Base-by-base conservation (phyloP, 176 grass and related monocot genomes). In the Oryza glaberrima region DNA sequence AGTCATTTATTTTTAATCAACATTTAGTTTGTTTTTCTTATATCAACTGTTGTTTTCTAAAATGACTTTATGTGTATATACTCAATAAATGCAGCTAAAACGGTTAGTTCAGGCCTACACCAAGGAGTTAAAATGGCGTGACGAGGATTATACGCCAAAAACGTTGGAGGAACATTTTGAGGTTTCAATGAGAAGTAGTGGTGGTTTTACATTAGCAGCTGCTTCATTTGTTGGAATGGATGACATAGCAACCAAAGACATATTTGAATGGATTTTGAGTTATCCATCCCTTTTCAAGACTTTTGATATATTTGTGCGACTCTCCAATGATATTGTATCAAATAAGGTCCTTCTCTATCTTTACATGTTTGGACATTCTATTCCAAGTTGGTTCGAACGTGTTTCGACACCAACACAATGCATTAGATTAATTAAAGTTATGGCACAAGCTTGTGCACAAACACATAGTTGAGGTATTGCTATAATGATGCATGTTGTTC, bases 271-370 rank as follows among this genome's bases (percentile, higher is more conserved):
- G 82, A 9, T 76, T 75, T 61, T 89, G 70, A 89, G 70, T 46
- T 75, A 80, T 76, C 82, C 87, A 40, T 63, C 36, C 11, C 72
- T 84, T 22, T 67, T 84, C 20, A 79, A 43, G 23, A 36, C 81
- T 14, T 83, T 73, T 25, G 81, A 77, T 58, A 67, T 17, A 25
- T 88, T 83, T 46, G 69, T 74, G 13, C 81, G 86, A 15, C 64
- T 88, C 81, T 78, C 86, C 45, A 88, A 88, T 84, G 86, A 88
- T 56, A 65, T 88, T 17, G 81, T 74, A 34, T 88, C 86, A 36
- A 88, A 44, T 3, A 78, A 84, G 86, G 75, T 88, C 7, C 0
- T 32, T 73, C 13, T 73, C 75, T 58, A 60, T 67, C 56, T 30
- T 67, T 13, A 11, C 22, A 67, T 36, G 69, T 79, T 30, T 67